Evolutionary conservation across 2,329 filamentous ascomycete species (phyloP), one percentile per base, ranked within the genome.

Genomic region (Pseudocercospora vitis): DNA sequence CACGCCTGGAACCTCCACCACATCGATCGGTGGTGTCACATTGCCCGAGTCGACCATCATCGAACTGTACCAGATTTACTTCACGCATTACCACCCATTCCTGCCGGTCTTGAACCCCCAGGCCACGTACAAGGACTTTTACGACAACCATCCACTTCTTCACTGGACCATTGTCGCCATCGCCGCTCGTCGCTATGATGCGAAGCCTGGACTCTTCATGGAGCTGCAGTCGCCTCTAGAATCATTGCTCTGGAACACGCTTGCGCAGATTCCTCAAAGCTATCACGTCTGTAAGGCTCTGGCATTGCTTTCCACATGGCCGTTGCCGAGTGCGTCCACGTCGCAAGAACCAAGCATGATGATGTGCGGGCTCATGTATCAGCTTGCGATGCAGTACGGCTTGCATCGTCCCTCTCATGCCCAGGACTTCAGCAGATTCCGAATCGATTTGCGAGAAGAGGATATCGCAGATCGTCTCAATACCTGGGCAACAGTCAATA

Each of bases 121-220:
- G 2, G 60, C 59, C 26, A 52, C 57, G n/a, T 64, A 67, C 54
- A 63, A 64, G 45, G 77, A 84, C 53, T 94, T 89, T 68, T 87
- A 87, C 66, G 81, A 85, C 55, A 86, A 92, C 64, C 87, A 90
- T 47, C 84, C 85, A 3, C 77, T 96, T 11, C 80, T 96, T 1
- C 95, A 95, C 72, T 96, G 91, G 91, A 82, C 87, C 44, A 86
- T 92, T 55, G 77, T 91, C 40, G 82, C 87, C 29, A 85, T 91
- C 51, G 88, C 88, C 18, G 83, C 87, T 35, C 83, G 88, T 48
- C 84, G 88, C 32, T 91, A 86, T 66, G 76, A 78, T 35, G 73
- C 77, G 0, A 85, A 87, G 56, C 81, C 81, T 1, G 78, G 77
- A 11, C 76, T 91, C 26, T 78, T 92, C 50, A 83, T 81, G 40